Evolutionary conservation across 305 asterid species (phyloP).

Genomic region (Solanum hybrid): DNA sequence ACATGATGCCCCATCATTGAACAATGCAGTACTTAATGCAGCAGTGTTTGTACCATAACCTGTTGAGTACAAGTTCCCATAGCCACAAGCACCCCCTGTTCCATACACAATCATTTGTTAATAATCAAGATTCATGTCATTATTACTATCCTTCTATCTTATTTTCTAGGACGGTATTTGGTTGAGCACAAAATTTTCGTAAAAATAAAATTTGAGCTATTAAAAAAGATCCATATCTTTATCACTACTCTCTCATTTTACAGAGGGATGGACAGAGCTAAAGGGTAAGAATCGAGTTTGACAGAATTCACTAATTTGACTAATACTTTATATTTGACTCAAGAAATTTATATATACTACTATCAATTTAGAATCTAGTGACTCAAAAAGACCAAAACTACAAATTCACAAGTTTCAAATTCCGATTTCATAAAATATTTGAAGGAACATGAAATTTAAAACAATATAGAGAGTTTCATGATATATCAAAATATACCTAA

Average conservation of each 20-base stretch:
- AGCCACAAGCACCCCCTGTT: slow-evolving; percentile 11
- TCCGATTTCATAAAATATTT: neutral
- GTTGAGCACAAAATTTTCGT: neutral
- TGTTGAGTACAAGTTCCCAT: slow-evolving; percentile 7
- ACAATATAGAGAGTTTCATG: neutral
- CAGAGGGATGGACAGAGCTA: neutral
- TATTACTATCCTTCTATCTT: neutral
- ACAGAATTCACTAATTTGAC: neutral
- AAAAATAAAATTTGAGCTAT: too few relatives aligned
- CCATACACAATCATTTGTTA: neutral
- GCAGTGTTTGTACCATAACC: slow-evolving; percentile 14
- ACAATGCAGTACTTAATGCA: slow-evolving; percentile 14
- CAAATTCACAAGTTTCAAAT: neutral
- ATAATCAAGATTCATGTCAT: neutral
- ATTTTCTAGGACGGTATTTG: neutral
- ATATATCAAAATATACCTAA: neutral
- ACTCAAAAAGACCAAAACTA: neutral
- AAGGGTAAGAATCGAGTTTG: neutral
- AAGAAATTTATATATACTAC: neutral
- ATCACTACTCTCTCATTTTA: neutral
- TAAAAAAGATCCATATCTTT: neutral
- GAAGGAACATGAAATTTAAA: neutral
- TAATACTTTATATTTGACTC: neutral
- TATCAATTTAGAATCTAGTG: neutral
- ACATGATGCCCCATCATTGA: slow-evolving; percentile 10